A percentile compares a stretch with the other conserved stretches of the same genome.
Conservation (phyloP, 2,329 filamentous ascomycete genomes). For the Aspergillus aculeatinus region DNA sequence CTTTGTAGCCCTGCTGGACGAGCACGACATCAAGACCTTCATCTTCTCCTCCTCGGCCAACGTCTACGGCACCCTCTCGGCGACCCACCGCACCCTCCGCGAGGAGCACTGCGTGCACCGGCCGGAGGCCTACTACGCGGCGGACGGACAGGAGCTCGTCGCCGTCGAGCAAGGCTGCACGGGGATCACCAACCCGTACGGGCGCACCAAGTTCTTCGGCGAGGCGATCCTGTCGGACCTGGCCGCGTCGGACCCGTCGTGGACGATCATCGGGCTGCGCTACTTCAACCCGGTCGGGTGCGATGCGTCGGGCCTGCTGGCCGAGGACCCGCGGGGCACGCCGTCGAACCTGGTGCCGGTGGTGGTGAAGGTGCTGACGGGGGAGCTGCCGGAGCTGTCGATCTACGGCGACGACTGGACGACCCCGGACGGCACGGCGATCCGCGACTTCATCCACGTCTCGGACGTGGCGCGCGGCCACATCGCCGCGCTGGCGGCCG, state of each 20-base stretch:
- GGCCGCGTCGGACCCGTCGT: constrained; percentile 57
- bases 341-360: constrained; percentile 65
- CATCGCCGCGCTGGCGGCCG: constrained; percentile 54
- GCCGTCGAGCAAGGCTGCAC: constrained; percentile 49
- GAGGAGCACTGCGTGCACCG: constrained; percentile 57
- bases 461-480: constrained; percentile 62
- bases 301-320: constrained; percentile 62
- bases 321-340: constrained; percentile 61
- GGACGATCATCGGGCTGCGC: constrained; percentile 61
- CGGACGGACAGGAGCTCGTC: constrained; percentile 40
- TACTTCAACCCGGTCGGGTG: constrained; percentile 69
- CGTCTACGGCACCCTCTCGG: constrained; percentile 59
- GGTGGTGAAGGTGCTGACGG: constrained; percentile 59
- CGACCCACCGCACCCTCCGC: constrained; percentile 43
- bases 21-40: constrained; percentile 62
- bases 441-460: constrained; percentile 67
- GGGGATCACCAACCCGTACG: constrained; percentile 65
- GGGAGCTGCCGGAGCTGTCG: constrained; percentile 50
- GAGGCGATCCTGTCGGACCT: constrained; percentile 65
- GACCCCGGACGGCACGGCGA: constrained; percentile 62
- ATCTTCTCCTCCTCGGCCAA: constrained; percentile 68
- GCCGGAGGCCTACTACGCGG: constrained; percentile 44
- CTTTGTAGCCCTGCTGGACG: constrained; percentile 56
- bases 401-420: constrained; percentile 65
- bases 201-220: constrained; percentile 65